A percentile compares a stretch with the other conserved stretches of the same genome.
phyloP scores from a whole-genome alignment of 441 rosid genomes.

The Macaranga tanarius region DNA sequence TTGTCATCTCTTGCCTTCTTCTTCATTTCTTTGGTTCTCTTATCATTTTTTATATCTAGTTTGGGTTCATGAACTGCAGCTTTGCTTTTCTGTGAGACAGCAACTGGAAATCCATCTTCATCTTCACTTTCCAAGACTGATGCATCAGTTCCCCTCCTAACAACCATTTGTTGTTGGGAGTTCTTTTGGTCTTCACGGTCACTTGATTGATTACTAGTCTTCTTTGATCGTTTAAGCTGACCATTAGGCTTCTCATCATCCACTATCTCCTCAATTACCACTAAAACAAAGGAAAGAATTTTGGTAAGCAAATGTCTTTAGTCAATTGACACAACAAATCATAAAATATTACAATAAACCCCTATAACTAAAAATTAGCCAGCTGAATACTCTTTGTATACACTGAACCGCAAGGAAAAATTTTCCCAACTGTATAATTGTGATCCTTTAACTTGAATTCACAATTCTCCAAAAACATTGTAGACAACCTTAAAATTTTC shows the following conservation, averaged over 20 bases:
- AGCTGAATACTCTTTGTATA: background rate
- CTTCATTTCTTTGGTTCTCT: slow-evolving; percentile 25
- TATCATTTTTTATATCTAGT: slow-evolving; percentile 29
- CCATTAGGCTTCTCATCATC: slow-evolving; percentile 64
- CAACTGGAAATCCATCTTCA: slow-evolving; percentile 86
- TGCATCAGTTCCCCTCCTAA: slow-evolving; percentile 27
- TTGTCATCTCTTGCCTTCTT: slow-evolving; percentile 33
- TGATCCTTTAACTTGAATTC: background rate
- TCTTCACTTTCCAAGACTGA: slow-evolving; percentile 75
- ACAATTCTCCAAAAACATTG: background rate
- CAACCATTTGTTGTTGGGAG: slow-evolving; percentile 39
- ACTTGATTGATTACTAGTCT: slow-evolving; percentile 31
- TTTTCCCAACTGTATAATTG: background rate
- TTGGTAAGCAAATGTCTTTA: background rate
- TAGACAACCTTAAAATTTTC: background rate
- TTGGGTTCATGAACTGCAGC: slow-evolving; percentile 24
- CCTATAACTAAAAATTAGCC: background rate
- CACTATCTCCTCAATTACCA: slow-evolving; percentile 89
- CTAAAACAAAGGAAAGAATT: slow-evolving; percentile 32
- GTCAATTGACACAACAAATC: background rate
- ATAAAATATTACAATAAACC: background rate
- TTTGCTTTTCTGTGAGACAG: slow-evolving; percentile 33
- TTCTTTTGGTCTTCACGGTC: slow-evolving; percentile 33
- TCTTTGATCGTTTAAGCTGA: slow-evolving; percentile 41
- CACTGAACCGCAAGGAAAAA: background rate